phyloP scores from a whole-genome alignment of 1,139 yeast genomes.

The Sugiyamaella sp. region DNA sequence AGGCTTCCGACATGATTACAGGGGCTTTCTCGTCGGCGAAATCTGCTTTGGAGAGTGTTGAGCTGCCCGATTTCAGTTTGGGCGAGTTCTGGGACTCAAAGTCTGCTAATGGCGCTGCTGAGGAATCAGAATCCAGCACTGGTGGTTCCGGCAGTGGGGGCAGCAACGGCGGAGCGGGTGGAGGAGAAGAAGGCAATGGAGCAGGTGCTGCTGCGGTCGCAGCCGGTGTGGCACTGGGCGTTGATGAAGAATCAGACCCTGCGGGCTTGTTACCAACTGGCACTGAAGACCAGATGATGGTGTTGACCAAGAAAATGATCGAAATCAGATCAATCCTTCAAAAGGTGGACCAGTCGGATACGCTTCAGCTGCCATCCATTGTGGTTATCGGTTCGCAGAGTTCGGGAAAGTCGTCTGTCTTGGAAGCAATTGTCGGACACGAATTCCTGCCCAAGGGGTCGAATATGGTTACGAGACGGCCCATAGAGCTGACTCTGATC shows the following conservation, averaged over 20 bases:
- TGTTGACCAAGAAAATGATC: slow-evolving; percentile 92
- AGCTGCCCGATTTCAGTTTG: slow-evolving; percentile 35
- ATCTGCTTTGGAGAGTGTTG: slow-evolving; percentile 32
- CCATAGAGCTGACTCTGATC: slow-evolving; percentile 87
- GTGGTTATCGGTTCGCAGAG: slow-evolving; percentile 98
- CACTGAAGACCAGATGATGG: slow-evolving; percentile 58
- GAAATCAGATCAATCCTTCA: slow-evolving; percentile 83
- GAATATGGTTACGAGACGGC: slow-evolving; percentile 95
- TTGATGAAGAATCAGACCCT: slow-evolving; percentile 37
- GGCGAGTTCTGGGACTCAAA: slow-evolving; percentile 29
- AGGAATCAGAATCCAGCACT: slow-evolving; percentile 15
- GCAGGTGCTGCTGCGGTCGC: slow-evolving; percentile 42
- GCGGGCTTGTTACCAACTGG: slow-evolving; percentile 34
- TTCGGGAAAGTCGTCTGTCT: slow-evolving; percentile 92
- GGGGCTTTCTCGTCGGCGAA: slow-evolving; percentile 40
- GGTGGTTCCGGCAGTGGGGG: slow-evolving; percentile 12
- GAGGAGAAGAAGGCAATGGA: slow-evolving; percentile 24
- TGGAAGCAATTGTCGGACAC: slow-evolving; percentile 92
- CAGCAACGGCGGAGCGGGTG: slow-evolving; percentile 14
- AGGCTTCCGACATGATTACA: slow-evolving; percentile 58
- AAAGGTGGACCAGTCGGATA: slow-evolving; percentile 74
- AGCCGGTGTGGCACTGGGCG: slow-evolving; percentile 38
- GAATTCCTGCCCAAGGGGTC: slow-evolving; percentile 93
- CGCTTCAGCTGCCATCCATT: slow-evolving; percentile 85
- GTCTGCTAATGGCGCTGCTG: slow-evolving; percentile 5